Evolutionary conservation across 768 basidiomycete species (phyloP).

Genomic region (Xerocomellus amylosporus): DNA sequence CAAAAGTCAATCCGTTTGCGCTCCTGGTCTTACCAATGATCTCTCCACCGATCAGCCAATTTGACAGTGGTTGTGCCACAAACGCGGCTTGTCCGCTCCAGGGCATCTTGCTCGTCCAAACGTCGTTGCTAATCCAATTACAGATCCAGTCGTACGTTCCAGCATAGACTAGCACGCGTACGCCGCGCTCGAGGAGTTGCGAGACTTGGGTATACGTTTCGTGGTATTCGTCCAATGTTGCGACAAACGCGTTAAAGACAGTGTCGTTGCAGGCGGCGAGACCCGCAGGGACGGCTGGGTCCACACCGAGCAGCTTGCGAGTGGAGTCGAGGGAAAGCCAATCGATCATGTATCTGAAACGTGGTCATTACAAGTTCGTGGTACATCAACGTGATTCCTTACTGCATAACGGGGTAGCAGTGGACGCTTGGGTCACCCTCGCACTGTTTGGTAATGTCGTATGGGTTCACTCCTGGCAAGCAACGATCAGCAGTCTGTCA

Average conservation of each 20-base stretch:
- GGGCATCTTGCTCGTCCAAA: conserved; percentile 67
- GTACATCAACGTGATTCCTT: neutral
- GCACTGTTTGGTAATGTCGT: conserved; percentile 64
- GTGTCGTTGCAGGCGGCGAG: conserved; percentile 37
- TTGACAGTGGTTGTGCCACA: conserved; percentile 41
- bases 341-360: conserved; percentile 45
- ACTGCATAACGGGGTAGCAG: conserved; percentile 60
- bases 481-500: neutral
- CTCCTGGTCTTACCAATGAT: conserved; percentile 52
- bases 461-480: conserved; percentile 47
- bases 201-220: conserved; percentile 33
- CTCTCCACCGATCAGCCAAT: conserved; percentile 52
- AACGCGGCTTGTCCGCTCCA: conserved; percentile 62
- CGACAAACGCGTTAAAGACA: conserved; percentile 46
- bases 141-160: conserved; percentile 75
- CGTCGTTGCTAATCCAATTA: conserved; percentile 69
- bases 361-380: neutral
- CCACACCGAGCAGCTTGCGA: conserved; percentile 57
- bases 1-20: conserved; percentile 57
- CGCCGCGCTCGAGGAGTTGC: conserved; percentile 63
- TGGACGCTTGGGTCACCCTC: conserved; percentile 46
- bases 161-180: conserved; percentile 66
- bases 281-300: conserved; percentile 36
- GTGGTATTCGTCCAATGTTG: conserved; percentile 39
- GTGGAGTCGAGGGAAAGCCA: conserved; percentile 60